Evolutionary conservation across 2,329 filamentous ascomycete species (phyloP), one percentile per base, ranked within the genome.

Genomic region (Botryotinia convoluta): DNA sequence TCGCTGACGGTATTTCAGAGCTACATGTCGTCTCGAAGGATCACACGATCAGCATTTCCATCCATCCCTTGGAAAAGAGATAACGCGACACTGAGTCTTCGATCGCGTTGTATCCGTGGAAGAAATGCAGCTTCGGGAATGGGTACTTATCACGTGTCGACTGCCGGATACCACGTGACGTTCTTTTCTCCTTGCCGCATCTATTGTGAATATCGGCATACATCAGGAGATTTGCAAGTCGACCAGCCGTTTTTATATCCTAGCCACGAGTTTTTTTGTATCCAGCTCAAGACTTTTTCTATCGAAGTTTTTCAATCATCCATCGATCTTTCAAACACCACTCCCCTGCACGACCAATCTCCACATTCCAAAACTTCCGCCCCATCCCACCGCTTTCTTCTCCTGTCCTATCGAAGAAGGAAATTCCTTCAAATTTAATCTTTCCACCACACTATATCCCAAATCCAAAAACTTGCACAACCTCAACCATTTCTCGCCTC

Each of bases 361-460:
- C 44, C 48, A 51, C 20, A 54, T 67, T n/a, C 70, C 68, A 20
- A 61, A n/a, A 63, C 35, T 32, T 29, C 44, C n/a, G 10, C 39
- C 45, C 69, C 69, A 71, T 1, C 59, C 42, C 9, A 48, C 39
- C 12, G 14, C 32, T 39, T 67, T 68, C 45, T 29, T 63, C 18
- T 44, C 68, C n/a, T 51, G 39, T 37, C n/a, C 64, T n/a, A 14
- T 20, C 3, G 42, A 48, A 14, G 32, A 44, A 35, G 71, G 71
- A 14, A 73, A 73, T 22, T 73, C 65, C 45, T 70, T 73, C 45
- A 73, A 29, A 51, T 70, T 70, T 29, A 73, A 70, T 45, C 71
- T 69, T 45, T 73, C 71, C 42, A 73, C 65, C 20, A 73, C 65
- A 22, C 71, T 73, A 26, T 73, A 73, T 3, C 71, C 71, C 57